phyloP scores from a whole-genome alignment of 1,284 basidiomycete species.

The Nidula niveotomentosa region DNA sequence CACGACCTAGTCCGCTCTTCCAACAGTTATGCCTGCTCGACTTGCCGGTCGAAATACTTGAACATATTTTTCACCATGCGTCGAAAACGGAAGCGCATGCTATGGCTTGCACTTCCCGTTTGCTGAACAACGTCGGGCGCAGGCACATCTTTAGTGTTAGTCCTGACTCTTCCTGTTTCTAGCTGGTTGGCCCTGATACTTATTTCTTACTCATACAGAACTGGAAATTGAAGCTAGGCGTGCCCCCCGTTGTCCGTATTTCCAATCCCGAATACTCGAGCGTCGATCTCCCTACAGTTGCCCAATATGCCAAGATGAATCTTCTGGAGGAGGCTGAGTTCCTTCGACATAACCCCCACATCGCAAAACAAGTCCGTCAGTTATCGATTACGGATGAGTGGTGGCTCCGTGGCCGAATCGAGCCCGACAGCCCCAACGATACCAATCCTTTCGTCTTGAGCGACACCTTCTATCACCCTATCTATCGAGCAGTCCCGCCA shows the following conservation, averaged over 20 bases:
- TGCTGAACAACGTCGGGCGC: conserved; percentile 14
- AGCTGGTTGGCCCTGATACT: neutral
- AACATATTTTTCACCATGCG: conserved; percentile 11
- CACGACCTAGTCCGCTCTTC: conserved; percentile 13
- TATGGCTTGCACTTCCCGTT: conserved; percentile 12
- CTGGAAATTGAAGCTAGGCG: conserved; percentile 14
- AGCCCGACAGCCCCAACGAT: conserved; percentile 10
- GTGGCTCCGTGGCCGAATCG: conserved; percentile 15
- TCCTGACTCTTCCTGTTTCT: neutral
- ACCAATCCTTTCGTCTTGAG: conserved; percentile 14
- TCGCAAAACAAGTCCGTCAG: conserved; percentile 11
- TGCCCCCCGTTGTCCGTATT: conserved; percentile 12
- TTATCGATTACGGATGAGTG: conserved; percentile 17
- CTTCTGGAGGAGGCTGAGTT: conserved; percentile 13
- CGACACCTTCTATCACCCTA: conserved; percentile 12
- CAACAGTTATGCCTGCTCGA: conserved; percentile 11
- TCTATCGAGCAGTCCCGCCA: conserved; percentile 9
- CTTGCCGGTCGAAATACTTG: conserved; percentile 16
- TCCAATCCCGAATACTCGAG: conserved; percentile 15
- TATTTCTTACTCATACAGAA: conserved; percentile 5
- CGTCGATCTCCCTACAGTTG: conserved; percentile 12
- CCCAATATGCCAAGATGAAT: conserved; percentile 10
- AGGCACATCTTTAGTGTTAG: conserved; percentile 14
- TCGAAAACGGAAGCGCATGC: conserved; percentile 10
- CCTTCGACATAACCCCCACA: conserved; percentile 8